Evolutionary conservation across 306 rosid species (phyloP).

Genomic region (Trifolium fragiferum): DNA sequence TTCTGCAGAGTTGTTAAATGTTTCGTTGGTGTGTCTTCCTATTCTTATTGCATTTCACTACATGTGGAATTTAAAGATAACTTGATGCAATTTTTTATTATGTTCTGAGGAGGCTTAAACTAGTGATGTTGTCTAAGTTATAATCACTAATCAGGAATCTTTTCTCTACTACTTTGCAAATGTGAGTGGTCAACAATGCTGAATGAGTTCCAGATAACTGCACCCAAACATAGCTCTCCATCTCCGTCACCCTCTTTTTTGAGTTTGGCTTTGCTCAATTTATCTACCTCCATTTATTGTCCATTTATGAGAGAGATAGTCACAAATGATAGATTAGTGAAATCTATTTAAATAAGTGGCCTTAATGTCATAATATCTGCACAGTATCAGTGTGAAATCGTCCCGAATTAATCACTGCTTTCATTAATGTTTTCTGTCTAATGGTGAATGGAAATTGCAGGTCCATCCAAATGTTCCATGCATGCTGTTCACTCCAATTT

Average conservation of each 20-base stretch:
- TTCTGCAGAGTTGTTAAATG: slow-evolving; percentile 6
- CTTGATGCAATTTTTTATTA: slow-evolving; percentile 27
- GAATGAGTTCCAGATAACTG: slow-evolving; percentile 32
- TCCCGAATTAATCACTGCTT: slow-evolving; percentile 37
- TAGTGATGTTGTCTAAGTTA: slow-evolving; percentile 24
- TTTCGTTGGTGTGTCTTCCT: slow-evolving; percentile 19
- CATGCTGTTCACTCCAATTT: slow-evolving; percentile 98
- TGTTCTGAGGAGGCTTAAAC: slow-evolving; percentile 14
- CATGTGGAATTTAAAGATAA: slow-evolving; percentile 33
- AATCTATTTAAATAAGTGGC: no score
- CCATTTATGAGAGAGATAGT: no score
- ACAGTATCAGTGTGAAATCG: background rate
- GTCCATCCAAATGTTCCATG: slow-evolving; percentile 99
- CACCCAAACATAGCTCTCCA: background rate
- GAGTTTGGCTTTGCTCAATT: background rate
- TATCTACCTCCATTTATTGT: no score
- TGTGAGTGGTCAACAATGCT: slow-evolving; percentile 15
- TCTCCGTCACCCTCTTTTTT: background rate
- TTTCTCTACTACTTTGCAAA: slow-evolving; percentile 16
- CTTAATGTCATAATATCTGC: slow-evolving; percentile 18
- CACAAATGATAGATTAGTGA: no score
- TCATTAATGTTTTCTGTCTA: slow-evolving; percentile 27
- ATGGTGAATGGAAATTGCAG: slow-evolving; percentile 56
- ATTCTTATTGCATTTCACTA: background rate
- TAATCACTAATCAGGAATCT: slow-evolving; percentile 14